Conservation (phyloP, 2,329 filamentous ascomycete species). For the Diplodia corticola region DNA sequence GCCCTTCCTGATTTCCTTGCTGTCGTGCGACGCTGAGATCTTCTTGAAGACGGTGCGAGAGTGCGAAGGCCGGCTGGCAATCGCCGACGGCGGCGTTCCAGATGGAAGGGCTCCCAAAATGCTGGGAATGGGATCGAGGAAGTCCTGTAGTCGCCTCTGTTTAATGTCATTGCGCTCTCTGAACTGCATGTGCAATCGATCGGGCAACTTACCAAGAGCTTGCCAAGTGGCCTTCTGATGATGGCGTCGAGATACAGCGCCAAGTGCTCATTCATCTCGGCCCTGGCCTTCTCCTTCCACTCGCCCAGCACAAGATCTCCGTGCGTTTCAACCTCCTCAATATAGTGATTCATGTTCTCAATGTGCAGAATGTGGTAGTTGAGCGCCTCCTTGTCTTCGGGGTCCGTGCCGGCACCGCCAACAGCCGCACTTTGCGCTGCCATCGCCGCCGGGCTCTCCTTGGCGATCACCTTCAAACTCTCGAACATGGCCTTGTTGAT, state of each 20-base stretch:
- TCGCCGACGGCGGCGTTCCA: constrained; percentile 52
- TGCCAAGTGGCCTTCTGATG: constrained; percentile 84
- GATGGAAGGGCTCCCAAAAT: constrained; percentile 56
- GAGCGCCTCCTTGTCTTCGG: constrained; percentile 92
- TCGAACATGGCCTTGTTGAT: constrained; percentile 97
- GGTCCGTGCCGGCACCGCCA: constrained; percentile 46
- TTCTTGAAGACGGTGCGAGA: constrained; percentile 83
- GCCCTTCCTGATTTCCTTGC: constrained; percentile 84
- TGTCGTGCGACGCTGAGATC: constrained; percentile 75
- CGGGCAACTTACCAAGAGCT: constrained; percentile 61
- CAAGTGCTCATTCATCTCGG: constrained; percentile 85
- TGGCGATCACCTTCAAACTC: constrained; percentile 90
- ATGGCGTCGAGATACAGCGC: constrained; percentile 82
- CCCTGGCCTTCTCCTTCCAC: constrained; percentile 76
- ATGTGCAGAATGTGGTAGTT: constrained; percentile 98
- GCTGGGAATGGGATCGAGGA: constrained; percentile 84
- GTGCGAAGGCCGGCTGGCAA: constrained; percentile 81
- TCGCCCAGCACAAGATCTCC: constrained; percentile 74
- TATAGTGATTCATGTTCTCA: constrained; percentile 98
- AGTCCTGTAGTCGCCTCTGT: constrained; percentile 56
- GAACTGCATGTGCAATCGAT: neutral
- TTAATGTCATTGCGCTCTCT: constrained; percentile 18
- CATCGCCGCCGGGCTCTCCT: constrained; percentile 58
- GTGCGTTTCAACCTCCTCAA: constrained; percentile 81
- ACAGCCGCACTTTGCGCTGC: constrained; percentile 53